A percentile compares a stretch with the other conserved stretches of the same genome.
These are phyloP conservation scores for Fusarium foetens DNA, from an alignment of 2,329 filamentous ascomycete genomes.

Conservation along the genomic window DNA sequence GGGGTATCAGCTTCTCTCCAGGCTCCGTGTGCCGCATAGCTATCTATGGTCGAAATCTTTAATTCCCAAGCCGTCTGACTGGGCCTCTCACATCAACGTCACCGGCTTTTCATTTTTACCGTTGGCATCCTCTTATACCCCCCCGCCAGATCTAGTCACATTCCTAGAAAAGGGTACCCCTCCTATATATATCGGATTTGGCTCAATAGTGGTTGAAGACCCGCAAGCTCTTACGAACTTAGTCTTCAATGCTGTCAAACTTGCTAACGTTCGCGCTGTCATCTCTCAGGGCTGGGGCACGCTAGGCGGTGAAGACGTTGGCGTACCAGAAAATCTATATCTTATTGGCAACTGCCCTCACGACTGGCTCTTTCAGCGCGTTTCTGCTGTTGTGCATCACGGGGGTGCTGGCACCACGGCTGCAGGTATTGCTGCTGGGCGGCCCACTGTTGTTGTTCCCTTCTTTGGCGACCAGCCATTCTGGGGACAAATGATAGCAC, in stretches of 20 bases:
- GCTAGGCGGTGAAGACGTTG: constrained; percentile 58
- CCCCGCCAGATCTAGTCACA: constrained; percentile 61
- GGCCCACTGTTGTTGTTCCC: constrained; percentile 71
- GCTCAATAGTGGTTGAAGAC: constrained; percentile 72
- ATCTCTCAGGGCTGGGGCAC: constrained; percentile 74
- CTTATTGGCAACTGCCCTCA: constrained; percentile 72
- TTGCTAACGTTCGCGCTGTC: constrained; percentile 67
- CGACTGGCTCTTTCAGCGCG: constrained; percentile 71
- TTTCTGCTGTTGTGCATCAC: constrained; percentile 70
- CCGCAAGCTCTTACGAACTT: constrained; percentile 66
- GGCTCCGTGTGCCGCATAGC: constrained; percentile 72
- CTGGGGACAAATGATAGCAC: constrained; percentile 72
- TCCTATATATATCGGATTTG: constrained; percentile 74
- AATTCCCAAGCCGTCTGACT: constrained; percentile 72
- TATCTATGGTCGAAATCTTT: constrained; percentile 77
- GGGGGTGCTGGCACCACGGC: constrained; percentile 74
- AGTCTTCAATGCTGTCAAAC: constrained; percentile 66
- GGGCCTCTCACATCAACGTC: constrained; percentile 67
- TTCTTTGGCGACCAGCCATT: constrained; percentile 75
- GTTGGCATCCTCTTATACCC: constrained; percentile 62
- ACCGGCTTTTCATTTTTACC: constrained; percentile 71
- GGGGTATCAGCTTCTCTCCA: constrained; percentile 71
- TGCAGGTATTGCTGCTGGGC: constrained; percentile 67
- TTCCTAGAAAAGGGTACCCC: constrained; percentile 67
- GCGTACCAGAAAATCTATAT: constrained; percentile 60